Percentiles rank a stretch among this genome's conserved stretches.
Evolutionary conservation across 257 asterid species (phyloP).

Genomic region (Fraxinus anomala): DNA sequence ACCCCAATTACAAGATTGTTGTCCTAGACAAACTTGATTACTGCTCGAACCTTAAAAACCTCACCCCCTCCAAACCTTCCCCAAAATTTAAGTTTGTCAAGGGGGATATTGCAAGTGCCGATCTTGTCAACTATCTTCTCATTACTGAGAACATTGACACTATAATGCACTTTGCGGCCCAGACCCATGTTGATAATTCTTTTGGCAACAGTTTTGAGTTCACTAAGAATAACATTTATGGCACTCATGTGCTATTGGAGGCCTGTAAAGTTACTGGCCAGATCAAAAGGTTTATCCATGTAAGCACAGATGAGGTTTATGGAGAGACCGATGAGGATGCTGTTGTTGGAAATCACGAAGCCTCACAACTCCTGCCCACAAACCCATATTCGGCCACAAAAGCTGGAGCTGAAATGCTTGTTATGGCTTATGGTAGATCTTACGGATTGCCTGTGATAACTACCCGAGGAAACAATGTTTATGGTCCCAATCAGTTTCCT

Average conservation of each 20-base stretch:
- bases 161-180: constrained; percentile 77
- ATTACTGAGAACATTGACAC: constrained; percentile 64
- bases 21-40: constrained; percentile 78
- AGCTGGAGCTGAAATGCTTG: constrained; percentile 83
- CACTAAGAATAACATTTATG: constrained; percentile 73
- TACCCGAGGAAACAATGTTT: constrained; percentile 70
- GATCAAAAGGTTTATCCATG: constrained; percentile 67
- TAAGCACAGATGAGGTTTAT: constrained; percentile 72
- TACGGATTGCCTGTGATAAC: constrained; percentile 72
- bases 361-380: constrained; percentile 68
- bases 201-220: constrained; percentile 76
- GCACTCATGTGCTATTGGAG: constrained; percentile 70
- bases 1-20: constrained; percentile 63
- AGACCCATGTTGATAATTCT: constrained; percentile 72
- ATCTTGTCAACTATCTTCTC: constrained; percentile 68
- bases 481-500: constrained; percentile 75
- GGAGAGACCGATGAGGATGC: constrained; percentile 79
- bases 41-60: constrained; percentile 63
- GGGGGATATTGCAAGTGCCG: constrained; percentile 71
- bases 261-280: constrained; percentile 71
- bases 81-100: constrained; percentile 71
- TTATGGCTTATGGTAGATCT: constrained; percentile 71
- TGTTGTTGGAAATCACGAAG: constrained; percentile 70
- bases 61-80: constrained; percentile 47
- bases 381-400: constrained; percentile 72